These are phyloP conservation scores for Fusarium virguliforme DNA, from an alignment of 2,329 filamentous ascomycete species.

Conservation along the genomic window DNA sequence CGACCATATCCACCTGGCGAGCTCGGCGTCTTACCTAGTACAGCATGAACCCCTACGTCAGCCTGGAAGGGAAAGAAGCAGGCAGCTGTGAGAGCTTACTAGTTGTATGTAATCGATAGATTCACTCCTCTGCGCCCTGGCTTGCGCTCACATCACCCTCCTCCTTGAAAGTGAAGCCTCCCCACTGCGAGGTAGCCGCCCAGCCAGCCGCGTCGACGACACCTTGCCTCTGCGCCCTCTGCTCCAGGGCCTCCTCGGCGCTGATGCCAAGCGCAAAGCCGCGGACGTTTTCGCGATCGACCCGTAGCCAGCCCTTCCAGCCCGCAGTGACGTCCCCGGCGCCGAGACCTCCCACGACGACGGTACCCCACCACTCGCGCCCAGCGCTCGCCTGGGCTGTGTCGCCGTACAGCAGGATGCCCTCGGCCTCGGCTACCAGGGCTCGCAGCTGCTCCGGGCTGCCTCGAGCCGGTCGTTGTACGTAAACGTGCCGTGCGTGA, in stretches of 20 bases:
- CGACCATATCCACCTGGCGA: slow-evolving; percentile 3
- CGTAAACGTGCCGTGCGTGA: slow-evolving; percentile 67
- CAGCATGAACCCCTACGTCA: slow-evolving; percentile 23
- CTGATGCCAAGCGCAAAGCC: slow-evolving; percentile 60
- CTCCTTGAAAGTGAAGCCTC: slow-evolving; percentile 62
- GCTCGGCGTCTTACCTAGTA: slow-evolving; percentile 2
- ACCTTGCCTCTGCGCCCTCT: slow-evolving; percentile 58
- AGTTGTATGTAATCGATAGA: not conserved
- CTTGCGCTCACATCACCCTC: slow-evolving; percentile 18
- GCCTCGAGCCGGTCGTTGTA: slow-evolving; percentile 61
- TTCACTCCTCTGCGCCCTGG: slow-evolving; percentile 7
- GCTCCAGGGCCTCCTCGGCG: slow-evolving; percentile 63
- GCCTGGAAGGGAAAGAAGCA: slow-evolving; percentile 1
- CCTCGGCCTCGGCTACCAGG: slow-evolving; percentile 60
- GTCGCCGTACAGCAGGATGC: slow-evolving; percentile 67
- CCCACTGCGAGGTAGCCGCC: slow-evolving; percentile 67
- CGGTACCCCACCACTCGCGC: slow-evolving; percentile 72
- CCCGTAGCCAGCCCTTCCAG: slow-evolving; percentile 68
- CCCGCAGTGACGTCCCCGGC: slow-evolving; percentile 54
- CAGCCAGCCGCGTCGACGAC: slow-evolving; percentile 63
- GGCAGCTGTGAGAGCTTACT: slow-evolving; percentile 5
- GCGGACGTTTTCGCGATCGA: slow-evolving; percentile 62
- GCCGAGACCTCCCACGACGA: slow-evolving; percentile 65
- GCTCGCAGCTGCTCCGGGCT: slow-evolving; percentile 52
- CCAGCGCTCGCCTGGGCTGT: slow-evolving; percentile 59